Conservation (phyloP, 1,284 basidiomycete species). For the Pisolithus thermaeus region DNA sequence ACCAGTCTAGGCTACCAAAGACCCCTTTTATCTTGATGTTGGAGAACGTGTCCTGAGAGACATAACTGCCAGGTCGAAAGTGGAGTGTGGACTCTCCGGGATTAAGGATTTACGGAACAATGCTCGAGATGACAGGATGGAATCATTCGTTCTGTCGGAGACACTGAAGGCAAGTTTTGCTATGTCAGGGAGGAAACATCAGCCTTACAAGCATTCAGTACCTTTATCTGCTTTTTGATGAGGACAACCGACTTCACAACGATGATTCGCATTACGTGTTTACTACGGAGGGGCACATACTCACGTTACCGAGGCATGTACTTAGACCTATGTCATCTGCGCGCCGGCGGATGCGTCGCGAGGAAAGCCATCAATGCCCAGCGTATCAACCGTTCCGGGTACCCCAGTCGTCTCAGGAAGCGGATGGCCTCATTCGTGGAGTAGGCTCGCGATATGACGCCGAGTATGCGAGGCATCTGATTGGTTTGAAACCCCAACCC, state of each 20-base stretch:
- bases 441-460: slow-evolving; percentile 66
- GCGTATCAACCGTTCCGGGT: slow-evolving; percentile 47
- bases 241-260: slow-evolving; percentile 66
- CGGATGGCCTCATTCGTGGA: slow-evolving; percentile 51
- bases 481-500: slow-evolving; percentile 46
- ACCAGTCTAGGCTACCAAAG: slow-evolving; percentile 74
- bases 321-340: slow-evolving; percentile 51
- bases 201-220: slow-evolving; percentile 48
- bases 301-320: slow-evolving; percentile 54
- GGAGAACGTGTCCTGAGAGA: slow-evolving; percentile 82
- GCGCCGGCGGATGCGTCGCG: slow-evolving; percentile 56
- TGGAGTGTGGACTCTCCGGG: slow-evolving; percentile 80
- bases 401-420: slow-evolving; percentile 28
- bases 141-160: slow-evolving; percentile 87
- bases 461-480: slow-evolving; percentile 71
- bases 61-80: slow-evolving; percentile 66
- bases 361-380: slow-evolving; percentile 70
- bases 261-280: slow-evolving; percentile 83
- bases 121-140: slow-evolving; percentile 84
- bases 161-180: slow-evolving; percentile 67
- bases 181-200: not conserved
- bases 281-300: slow-evolving; percentile 91
- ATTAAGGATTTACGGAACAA: slow-evolving; percentile 79
- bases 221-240: slow-evolving; percentile 87
- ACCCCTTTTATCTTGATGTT: slow-evolving; percentile 87